Percentiles rank a stretch among this genome's conserved stretches.
These are phyloP conservation scores for Colletotrichum kahawae DNA, from an alignment of 2,329 filamentous ascomycete genomes.

Conservation along the genomic window DNA sequence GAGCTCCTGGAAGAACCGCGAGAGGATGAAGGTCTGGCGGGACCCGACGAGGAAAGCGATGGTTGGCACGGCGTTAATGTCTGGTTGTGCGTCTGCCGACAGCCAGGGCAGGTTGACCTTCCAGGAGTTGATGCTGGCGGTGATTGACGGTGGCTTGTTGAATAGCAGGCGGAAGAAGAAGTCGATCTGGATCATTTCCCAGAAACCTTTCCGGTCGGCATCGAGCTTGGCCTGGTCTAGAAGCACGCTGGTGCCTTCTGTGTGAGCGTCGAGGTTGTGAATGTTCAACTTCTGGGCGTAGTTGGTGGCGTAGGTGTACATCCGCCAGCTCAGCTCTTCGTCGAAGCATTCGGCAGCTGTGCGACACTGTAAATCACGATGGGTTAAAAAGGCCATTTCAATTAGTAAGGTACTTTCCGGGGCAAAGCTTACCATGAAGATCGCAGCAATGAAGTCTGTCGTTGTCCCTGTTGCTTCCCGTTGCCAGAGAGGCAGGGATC, in stretches of 20 bases:
- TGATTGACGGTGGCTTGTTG: conserved; percentile 32
- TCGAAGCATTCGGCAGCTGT: conserved; percentile 35
- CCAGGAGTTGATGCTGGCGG: conserved; percentile 28
- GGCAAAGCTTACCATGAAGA: conserved; percentile 27
- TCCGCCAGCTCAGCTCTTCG: conserved; percentile 34
- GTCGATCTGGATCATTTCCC: conserved; percentile 37
- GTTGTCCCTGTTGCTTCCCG: conserved; percentile 33
- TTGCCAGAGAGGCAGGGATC: conserved; percentile 33
- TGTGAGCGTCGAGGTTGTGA: conserved; percentile 31
- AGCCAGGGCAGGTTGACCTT: conserved; percentile 37
- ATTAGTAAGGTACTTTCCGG: fast-evolving
- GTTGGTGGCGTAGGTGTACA: conserved; percentile 33
- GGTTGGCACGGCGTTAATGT: conserved; percentile 26
- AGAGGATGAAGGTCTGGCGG: conserved; percentile 31
- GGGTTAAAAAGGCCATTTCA: fast-evolving
- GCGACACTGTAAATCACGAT: conserved; percentile 21
- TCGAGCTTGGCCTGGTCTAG: conserved; percentile 11
- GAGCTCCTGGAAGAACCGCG: conserved; percentile 30
- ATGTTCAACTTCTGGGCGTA: conserved; percentile 34
- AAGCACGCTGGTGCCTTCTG: neutral
- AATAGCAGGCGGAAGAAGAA: conserved; percentile 34
- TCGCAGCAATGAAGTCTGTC: conserved; percentile 33
- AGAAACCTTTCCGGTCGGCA: conserved; percentile 32
- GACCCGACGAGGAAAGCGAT: conserved; percentile 32
- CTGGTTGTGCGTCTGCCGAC: conserved; percentile 21